Evolutionary conservation across 2,329 filamentous ascomycete genomes (phyloP), one percentile per base, ranked within the genome.

Genomic region (Ceratocystis cacaofunesta): DNA sequence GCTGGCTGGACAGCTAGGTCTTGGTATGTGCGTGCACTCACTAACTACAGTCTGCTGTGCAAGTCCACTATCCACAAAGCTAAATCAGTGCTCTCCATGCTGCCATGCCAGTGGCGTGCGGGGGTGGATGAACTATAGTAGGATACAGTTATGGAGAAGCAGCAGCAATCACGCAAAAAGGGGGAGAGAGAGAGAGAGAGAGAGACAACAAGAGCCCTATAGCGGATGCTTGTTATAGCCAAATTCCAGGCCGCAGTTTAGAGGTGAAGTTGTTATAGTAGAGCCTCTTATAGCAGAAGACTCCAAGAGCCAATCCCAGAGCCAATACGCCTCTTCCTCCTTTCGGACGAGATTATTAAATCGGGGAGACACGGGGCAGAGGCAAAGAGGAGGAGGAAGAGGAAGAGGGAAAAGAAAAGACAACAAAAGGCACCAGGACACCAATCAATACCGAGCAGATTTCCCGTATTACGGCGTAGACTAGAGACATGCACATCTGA

Each of bases 71-170:
- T 58, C 46, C 17, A 36, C n/a, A 52, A 25, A 52, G 19, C 48
- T 25, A 52, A 22, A 15, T 28, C 7, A n/a, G 55, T 19, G 55
- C 15, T 28, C 5, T 28, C 55, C 28, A 10, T 36, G 12, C 17
- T 12, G 36, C 55, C 55, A 58, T 32, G 28, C 55, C 25, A 32
- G 28, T 58, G 55, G 15, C 55, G 32, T 58, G 28, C 25, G 55
- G 55, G 55, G 55, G 25, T 19, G 55, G 55, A 58, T 58, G 55
- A 58, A 58, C 55, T 58, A 58, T 58, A 58, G 25, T 30, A 36
- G 55, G n/a, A 17, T 32, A 36, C 12, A 58, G 25, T 58, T 32
- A 32, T 30, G 55, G 55, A 15, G 55, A 32, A n/a, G 28, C 55
- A 19, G 55, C 55, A 32, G 17, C 28, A 32, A 15, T 8, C n/a